phyloP scores from a whole-genome alignment of 2,329 filamentous ascomycete species.

The Diaporthe helianthi region DNA sequence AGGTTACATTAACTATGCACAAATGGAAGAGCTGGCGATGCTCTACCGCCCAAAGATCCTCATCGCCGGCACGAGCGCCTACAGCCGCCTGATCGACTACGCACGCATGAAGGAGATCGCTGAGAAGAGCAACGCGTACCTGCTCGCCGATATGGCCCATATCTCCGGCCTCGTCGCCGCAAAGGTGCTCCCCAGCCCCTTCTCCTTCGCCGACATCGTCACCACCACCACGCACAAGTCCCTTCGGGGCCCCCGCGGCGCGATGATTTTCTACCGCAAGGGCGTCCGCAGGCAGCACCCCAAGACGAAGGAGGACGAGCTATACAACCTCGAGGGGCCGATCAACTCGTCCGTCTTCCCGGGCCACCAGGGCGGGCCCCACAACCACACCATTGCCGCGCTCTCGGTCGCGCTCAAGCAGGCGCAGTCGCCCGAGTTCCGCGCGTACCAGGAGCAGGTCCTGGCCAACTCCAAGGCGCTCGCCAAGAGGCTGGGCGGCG shows the following conservation, averaged over 20 bases:
- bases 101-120: slow-evolving; percentile 88
- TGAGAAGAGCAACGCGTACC: slow-evolving; percentile 90
- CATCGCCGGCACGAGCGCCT: slow-evolving; percentile 92
- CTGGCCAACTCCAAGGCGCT: slow-evolving; percentile 91
- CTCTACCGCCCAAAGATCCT: slow-evolving; percentile 96
- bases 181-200: slow-evolving; percentile 89
- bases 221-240: slow-evolving; percentile 99
- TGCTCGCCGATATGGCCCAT: slow-evolving; percentile 96
- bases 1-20: slow-evolving; percentile 93
- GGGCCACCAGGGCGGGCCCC: slow-evolving; percentile 95
- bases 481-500: slow-evolving; percentile 68
- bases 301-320: slow-evolving; percentile 84
- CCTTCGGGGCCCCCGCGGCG: slow-evolving; percentile 89
- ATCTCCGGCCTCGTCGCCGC: slow-evolving; percentile 94
- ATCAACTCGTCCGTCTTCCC: slow-evolving; percentile 99
- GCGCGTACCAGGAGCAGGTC: slow-evolving; percentile 88
- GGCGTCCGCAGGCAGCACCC: slow-evolving; percentile 83
- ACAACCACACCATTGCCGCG: slow-evolving; percentile 99
- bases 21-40: slow-evolving; percentile 84
- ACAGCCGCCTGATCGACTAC: slow-evolving; percentile 96
- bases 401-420: slow-evolving; percentile 94
- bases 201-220: slow-evolving; percentile 89
- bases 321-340: slow-evolving; percentile 89
- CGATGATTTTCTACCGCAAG: slow-evolving; percentile 98
- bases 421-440: slow-evolving; percentile 87